Base-by-base conservation (phyloP, 1,284 basidiomycete species). In the Omphalotus olearius region DNA sequence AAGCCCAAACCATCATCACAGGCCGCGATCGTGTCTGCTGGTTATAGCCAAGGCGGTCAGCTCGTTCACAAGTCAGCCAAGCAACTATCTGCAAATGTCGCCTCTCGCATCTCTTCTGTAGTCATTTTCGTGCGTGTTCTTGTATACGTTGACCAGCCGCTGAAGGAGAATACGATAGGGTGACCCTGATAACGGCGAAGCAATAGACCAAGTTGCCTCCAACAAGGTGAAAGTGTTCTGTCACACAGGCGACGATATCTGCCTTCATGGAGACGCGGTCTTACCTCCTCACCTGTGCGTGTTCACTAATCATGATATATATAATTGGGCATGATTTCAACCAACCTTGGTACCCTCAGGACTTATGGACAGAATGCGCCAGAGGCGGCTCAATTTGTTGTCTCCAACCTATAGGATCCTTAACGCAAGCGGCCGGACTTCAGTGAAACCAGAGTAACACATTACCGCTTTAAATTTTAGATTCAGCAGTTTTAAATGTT, bases 11-110 rank as follows among this genome's bases (percentile, higher is more conserved):
- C 16, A 28, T 33, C 30, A 7, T 9, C 3, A 20, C 28, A 58
- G 58, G 51, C 59, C 0, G 43, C 53, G 2, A 38, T 59, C 18
- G 45, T 57, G 10, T 42, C 57, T 10, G 51, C 41, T 1, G 54
- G 57, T 25, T 58, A 60, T 40, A 59, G 56, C 26, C 57, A 59
- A 55, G 57, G 59, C 16, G 57, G 50, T 20, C 57, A 60, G 25
- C 47, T 60, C 10, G 55, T 59, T 11, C 59, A 60, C 46, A 60
- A 60, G 20, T 52, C 57, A 1, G 59, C 57, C 3, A 50, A 50
- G 18, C 40, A 45, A 36, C 28, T 58, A 7, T 39, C 56, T 11
- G 0, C 51, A 14, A 26, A 16, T 18, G 51, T 54, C 13, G 10
- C 36, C 4, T 14, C 42, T 3, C 56, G 37, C 44, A 52, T 57